Evolutionary conservation across 805 yeast genomes (phyloP).

Genomic region (Ogataea wickerhamii): DNA sequence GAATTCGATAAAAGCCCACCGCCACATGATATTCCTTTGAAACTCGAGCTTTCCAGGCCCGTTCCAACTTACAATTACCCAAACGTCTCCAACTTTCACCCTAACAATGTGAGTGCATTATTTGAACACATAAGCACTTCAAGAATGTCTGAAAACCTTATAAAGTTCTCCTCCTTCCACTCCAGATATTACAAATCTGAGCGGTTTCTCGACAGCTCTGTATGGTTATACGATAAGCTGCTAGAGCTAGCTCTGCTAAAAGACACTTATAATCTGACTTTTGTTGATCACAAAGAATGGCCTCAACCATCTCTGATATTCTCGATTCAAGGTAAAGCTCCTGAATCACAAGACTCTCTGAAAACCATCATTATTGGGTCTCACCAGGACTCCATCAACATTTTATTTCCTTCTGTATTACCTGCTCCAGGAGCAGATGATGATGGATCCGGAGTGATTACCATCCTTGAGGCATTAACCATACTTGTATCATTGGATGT

Average conservation of each 20-base stretch:
- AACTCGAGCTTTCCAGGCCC: slow-evolving; percentile 7
- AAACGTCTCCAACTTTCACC: slow-evolving; percentile 30
- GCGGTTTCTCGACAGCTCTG: slow-evolving; percentile 63
- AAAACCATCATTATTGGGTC: slow-evolving; percentile 71
- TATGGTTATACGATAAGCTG: slow-evolving; percentile 54
- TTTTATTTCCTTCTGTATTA: slow-evolving; percentile 64
- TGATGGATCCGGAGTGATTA: slow-evolving; percentile 83
- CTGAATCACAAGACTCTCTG: slow-evolving; percentile 3
- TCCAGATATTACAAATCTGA: slow-evolving; percentile 77
- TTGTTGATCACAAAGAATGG: slow-evolving; percentile 14
- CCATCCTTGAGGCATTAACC: slow-evolving; percentile 65
- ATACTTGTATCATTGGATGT: slow-evolving; percentile 10
- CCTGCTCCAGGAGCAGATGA: slow-evolving; percentile 95
- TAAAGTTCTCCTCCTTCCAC: slow-evolving; percentile 31
- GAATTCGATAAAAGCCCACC: not conserved
- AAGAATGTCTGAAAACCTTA: slow-evolving; percentile 9
- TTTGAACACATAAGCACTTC: slow-evolving; percentile 9
- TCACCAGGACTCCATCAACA: slow-evolving; percentile 80
- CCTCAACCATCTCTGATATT: slow-evolving; percentile 22
- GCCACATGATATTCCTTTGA: not conserved
- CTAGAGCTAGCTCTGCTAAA: slow-evolving; percentile 1
- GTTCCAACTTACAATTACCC: slow-evolving; percentile 51
- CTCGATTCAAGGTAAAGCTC: slow-evolving; percentile 7
- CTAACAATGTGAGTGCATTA: slow-evolving; percentile 34
- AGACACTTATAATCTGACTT: slow-evolving; percentile 14